phyloP scores from a whole-genome alignment of 2,329 filamentous ascomycete genomes.

The Stagonosporopsis tanaceti region DNA sequence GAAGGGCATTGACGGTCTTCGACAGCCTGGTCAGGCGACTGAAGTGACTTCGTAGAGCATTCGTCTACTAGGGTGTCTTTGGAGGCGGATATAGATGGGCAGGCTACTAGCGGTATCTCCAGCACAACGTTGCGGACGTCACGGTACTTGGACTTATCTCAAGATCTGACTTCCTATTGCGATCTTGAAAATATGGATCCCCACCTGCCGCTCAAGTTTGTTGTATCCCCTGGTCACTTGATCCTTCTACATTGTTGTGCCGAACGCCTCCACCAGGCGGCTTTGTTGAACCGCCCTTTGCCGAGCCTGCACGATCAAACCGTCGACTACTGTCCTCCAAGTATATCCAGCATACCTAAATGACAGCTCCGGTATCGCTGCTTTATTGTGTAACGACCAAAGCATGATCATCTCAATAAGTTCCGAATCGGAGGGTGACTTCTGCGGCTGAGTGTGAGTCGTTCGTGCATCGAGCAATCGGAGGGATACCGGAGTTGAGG shows the following conservation, averaged over 20 bases:
- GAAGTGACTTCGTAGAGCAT: slow-evolving; percentile 13
- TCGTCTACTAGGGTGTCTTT: background rate
- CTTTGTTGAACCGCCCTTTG: slow-evolving; percentile 31
- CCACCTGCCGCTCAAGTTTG: slow-evolving; percentile 22
- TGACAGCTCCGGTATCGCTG: slow-evolving; percentile 9
- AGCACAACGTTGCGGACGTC: slow-evolving; percentile 18
- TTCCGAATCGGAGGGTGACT: slow-evolving; percentile 14
- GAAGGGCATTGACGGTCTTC: slow-evolving; percentile 41
- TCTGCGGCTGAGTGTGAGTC: slow-evolving; percentile 25
- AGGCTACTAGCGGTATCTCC: slow-evolving; percentile 32
- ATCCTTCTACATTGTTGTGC: slow-evolving; percentile 23
- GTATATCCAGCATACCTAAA: background rate
- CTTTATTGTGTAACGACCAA: slow-evolving; percentile 1
- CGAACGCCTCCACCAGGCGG: slow-evolving; percentile 22
- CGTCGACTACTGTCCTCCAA: background rate
- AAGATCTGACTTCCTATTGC: slow-evolving; percentile 17
- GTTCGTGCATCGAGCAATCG: slow-evolving; percentile 21
- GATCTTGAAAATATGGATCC: slow-evolving; percentile 25
- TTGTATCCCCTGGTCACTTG: slow-evolving; percentile 28
- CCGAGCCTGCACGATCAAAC: slow-evolving; percentile 4
- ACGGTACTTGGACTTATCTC: slow-evolving; percentile 9
- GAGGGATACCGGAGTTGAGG: slow-evolving; percentile 17
- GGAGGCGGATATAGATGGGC: slow-evolving; percentile 37
- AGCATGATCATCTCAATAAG: background rate
- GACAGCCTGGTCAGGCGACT: slow-evolving; percentile 7